These are phyloP conservation scores for Plectranthus barbatus DNA, from an alignment of 257 asterid genomes.

Conservation along the genomic window DNA sequence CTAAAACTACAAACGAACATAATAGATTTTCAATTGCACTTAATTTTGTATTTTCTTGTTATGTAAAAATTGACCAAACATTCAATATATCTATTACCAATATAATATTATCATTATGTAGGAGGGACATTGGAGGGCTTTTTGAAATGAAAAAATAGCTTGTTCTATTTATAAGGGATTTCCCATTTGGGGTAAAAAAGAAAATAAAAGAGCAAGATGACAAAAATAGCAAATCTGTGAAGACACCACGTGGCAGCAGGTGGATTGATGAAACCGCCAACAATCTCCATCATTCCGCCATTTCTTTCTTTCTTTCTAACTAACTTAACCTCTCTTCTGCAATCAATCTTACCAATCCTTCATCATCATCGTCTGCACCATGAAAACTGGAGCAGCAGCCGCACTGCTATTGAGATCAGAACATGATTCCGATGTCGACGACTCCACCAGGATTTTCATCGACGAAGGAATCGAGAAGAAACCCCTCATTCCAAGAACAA, in stretches of 20 bases:
- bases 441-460: conserved; percentile 25
- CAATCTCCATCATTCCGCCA: not conserved
- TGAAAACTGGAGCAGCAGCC: conserved; percentile 20
- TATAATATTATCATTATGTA: too few relatives aligned
- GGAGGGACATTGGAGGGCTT: too few relatives aligned
- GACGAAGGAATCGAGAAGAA: conserved; percentile 23
- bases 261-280: conserved; percentile 10
- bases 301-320: not conserved
- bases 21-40: too few relatives aligned
- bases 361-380: conserved; percentile 1
- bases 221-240: not conserved
- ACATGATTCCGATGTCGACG: conserved; percentile 26
- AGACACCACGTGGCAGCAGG: conserved; percentile 10
- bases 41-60: too few relatives aligned
- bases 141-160: too few relatives aligned
- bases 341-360: too few relatives aligned
- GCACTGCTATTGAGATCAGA: conserved; percentile 42
- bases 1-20: too few relatives aligned
- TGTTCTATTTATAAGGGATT: too few relatives aligned
- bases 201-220: not conserved
- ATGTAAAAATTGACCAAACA: too few relatives aligned
- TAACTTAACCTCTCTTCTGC: conserved; percentile 24
- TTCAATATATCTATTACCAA: too few relatives aligned
- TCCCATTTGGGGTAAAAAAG: too few relatives aligned
- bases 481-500: conserved; percentile 49